Evolutionary conservation across 495 filamentous ascomycete genomes (phyloP).

Genomic region (Melanomma pulvis-pyrius): DNA sequence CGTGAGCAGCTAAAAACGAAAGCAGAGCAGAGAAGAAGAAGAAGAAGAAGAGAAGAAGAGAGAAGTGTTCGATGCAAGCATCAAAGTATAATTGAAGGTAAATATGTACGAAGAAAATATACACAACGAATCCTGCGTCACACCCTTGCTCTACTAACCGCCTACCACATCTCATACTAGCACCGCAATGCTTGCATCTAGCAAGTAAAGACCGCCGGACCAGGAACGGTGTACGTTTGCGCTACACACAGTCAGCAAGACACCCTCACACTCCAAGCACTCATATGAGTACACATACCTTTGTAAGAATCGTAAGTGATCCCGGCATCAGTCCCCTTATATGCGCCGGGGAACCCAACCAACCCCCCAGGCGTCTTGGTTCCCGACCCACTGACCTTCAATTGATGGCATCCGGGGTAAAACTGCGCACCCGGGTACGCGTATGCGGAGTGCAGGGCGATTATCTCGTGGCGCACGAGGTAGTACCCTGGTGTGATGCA

Average conservation of each 20-base stretch:
- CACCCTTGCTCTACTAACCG: too few species aligned
- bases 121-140: too few species aligned
- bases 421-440: constrained; percentile 32
- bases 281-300: constrained; percentile 5
- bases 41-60: too few species aligned
- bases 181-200: too few species aligned
- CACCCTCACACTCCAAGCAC: not conserved
- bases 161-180: too few species aligned
- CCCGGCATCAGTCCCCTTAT: constrained; percentile 26
- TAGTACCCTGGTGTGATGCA: constrained; percentile 34
- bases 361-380: constrained; percentile 16
- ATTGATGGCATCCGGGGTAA: constrained; percentile 35
- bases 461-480: constrained; percentile 37
- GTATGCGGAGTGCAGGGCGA: constrained; percentile 34
- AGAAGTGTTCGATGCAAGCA: too few species aligned
- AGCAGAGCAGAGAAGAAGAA: too few species aligned
- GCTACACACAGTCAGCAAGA: not conserved
- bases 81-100: too few species aligned
- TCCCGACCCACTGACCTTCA: constrained; percentile 31
- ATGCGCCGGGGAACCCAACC: constrained; percentile 32
- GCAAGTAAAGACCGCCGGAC: constrained; percentile 5
- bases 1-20: too few species aligned
- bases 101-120: too few species aligned
- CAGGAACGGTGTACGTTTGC: constrained; percentile 1
- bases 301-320: constrained; percentile 35